Evolutionary conservation across 2,329 filamentous ascomycete genomes (phyloP).

Genomic region (Botrytis aclada): DNA sequence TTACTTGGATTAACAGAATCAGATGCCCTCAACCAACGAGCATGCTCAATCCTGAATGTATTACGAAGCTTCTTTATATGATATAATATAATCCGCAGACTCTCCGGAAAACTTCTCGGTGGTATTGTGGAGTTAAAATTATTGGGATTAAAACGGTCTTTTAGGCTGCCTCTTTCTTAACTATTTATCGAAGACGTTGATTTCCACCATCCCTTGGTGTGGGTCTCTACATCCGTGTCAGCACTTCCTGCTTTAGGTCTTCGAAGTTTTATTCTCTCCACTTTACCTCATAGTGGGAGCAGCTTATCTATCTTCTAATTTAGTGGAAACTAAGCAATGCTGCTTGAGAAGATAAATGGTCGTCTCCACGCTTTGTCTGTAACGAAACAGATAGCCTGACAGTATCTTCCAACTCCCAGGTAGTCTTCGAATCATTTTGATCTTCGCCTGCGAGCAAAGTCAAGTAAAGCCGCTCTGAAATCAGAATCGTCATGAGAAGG

Average conservation of each 20-base stretch:
- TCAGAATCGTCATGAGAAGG: fast-evolving
- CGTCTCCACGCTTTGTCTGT: not conserved
- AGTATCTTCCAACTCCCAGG: not conserved
- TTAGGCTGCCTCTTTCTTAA: too few species aligned
- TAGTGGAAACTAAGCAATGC: fast-evolving
- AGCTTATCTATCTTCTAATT: not conserved
- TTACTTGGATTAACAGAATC: not conserved
- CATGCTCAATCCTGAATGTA: fast-evolving
- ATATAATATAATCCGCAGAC: not conserved
- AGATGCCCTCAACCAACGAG: not conserved
- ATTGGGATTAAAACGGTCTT: not conserved
- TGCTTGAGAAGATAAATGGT: not conserved
- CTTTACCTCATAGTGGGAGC: not conserved
- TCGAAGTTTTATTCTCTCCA: fast-evolving
- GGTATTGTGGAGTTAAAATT: not conserved
- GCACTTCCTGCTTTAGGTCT: not conserved
- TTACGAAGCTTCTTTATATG: not conserved
- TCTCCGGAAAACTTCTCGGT: fast-evolving
- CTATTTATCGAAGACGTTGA: fast-evolving
- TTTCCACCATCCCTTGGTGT: not conserved
- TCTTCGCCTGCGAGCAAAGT: fast-evolving
- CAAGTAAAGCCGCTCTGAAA: fast-evolving
- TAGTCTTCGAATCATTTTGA: not conserved
- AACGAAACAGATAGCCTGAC: fast-evolving
- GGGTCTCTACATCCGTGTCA: not conserved